Base-by-base conservation (phyloP, 2,329 filamentous ascomycete species). In the Neonectria magnoliae region DNA sequence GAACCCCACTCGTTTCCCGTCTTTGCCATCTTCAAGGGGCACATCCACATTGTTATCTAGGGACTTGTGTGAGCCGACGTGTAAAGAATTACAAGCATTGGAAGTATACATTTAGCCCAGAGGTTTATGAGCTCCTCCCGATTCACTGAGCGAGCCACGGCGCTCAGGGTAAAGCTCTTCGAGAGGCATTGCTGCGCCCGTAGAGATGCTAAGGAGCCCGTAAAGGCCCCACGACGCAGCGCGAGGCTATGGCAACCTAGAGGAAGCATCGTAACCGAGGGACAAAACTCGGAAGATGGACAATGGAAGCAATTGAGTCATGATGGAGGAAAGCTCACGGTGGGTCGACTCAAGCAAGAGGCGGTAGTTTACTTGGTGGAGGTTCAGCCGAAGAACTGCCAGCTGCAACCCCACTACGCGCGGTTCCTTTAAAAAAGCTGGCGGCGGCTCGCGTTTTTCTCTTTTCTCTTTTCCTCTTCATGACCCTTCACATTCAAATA, bases 401-500 rank as follows among this genome's bases (percentile, higher is more conserved):
- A 60, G 63, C 56, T 60, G 20, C 16, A 25, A 64, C 71, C 71
- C 70, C 73, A 74, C 72, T 62, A 65, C 45, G 52, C 53, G 31
- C 66, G 53, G 52, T 54, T 66, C 65, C 73, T 77, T 80, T 81
- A 81, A 83, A 82, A 74, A 69, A 66, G 68, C 72, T 70, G 74
- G 74, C 74, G 45, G 57, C 57, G 54, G 59, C 76, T 76, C 57
- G 72, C 66, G 73, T 73, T 78, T 33, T 66, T 70, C 41, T 79
- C 77, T 74, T 80, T 81, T 78, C 81, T 85, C 85, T 84, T 82
- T 81, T 85, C 86, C 83, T 77, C 76, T 85, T 90, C 87, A 91
- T 90, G 87, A 95, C 93, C 94, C 93, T 97, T 98, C 94, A 51
- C 94, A 93, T 94, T 98, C 97, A 97, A 97, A 91, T 90, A 91